Base-by-base conservation (phyloP, 345 rosid species). In the Xanthoceras sorbifolium region DNA sequence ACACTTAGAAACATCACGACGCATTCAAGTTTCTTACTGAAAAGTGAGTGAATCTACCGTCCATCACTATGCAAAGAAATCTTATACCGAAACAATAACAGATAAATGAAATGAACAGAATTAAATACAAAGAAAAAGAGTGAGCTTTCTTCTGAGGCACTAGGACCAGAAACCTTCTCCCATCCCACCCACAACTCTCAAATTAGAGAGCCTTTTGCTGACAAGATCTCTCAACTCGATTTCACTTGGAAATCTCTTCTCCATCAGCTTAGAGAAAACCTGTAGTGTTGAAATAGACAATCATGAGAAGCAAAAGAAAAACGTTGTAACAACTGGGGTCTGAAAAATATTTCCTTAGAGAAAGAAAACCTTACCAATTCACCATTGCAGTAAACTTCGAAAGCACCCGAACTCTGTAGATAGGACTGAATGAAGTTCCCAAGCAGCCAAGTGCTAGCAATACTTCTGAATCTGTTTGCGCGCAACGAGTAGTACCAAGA, bases 231-330 rank as follows among this genome's bases (percentile, higher is more conserved):
- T 62, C 44, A 81, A 66, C 42, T 84, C 84, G 17, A 81, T 75
- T 59, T 83, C 80, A 60, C 80, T 79, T 0, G 86, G 84, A 46
- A 81, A 79, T 34, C 84, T 76, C 42, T 64, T 68, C 40, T 76
- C 77, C 66, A 32, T 73, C 62, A 84, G 79, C 42, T 84, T 84
- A 0, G 87, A 84, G 81, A 76, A 81, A 73, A 81, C 72, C 87
- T 76, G 59, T 20, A 72, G 38, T 29, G 1, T 12, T 29, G 36
- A 20, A 59, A 28, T 0, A 4, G 6, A 73, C 8, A 3, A 70
- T 17, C 4, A 61, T 8, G 50, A 62, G 23, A 31, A 20, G 26
- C 48, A 3, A 17, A 23, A 18, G 7, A 9, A 11, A 44, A 7
- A 1, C 6, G 11, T 22, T 23, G 9, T 44, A 61, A 28, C 20